Percentiles rank a stretch among this genome's conserved stretches.
phyloP scores from a whole-genome alignment of 805 yeast species.

The Cyberlindnera xishuangbannaensis region DNA sequence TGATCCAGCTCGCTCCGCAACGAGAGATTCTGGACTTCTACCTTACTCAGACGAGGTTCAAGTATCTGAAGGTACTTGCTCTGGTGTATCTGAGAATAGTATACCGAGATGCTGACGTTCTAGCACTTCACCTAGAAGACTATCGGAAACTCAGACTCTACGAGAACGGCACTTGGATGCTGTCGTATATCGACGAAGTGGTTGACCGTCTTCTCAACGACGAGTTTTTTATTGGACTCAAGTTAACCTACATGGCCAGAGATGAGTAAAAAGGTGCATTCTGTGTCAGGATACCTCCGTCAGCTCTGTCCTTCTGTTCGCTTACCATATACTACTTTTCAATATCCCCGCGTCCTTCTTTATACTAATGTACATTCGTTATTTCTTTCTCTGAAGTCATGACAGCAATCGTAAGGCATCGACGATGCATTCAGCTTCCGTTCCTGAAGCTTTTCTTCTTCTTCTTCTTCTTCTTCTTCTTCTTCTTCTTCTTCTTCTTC shows the following conservation, averaged over 20 bases:
- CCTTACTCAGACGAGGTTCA: constrained; percentile 62
- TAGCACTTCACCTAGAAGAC: constrained; percentile 58
- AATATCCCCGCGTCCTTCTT: neutral
- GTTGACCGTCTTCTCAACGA: constrained; percentile 53
- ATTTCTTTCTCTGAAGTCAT: too few species aligned
- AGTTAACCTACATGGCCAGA: constrained; percentile 51
- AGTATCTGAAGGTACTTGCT: constrained; percentile 66
- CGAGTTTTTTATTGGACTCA: constrained; percentile 64
- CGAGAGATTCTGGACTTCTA: constrained; percentile 48
- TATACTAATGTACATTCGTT: constrained; percentile 11
- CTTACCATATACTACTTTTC: too few species aligned
- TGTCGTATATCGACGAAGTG: constrained; percentile 66
- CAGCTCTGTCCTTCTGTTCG: too few species aligned
- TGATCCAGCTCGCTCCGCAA: constrained; percentile 72
- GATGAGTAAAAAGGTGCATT: constrained; percentile 24
- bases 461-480: too few species aligned
- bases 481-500: too few species aligned
- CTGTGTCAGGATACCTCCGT: too few species aligned
- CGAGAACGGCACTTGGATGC: constrained; percentile 34
- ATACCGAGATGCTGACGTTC: constrained; percentile 18
- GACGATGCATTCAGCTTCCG: too few species aligned
- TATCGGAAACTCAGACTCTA: constrained; percentile 56
- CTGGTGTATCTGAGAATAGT: constrained; percentile 54
- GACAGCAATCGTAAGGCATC: constrained; percentile 7
- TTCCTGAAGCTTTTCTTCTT: too few species aligned